phyloP scores from a whole-genome alignment of 1,284 basidiomycete genomes.

The Ganoderma leucocontextum region DNA sequence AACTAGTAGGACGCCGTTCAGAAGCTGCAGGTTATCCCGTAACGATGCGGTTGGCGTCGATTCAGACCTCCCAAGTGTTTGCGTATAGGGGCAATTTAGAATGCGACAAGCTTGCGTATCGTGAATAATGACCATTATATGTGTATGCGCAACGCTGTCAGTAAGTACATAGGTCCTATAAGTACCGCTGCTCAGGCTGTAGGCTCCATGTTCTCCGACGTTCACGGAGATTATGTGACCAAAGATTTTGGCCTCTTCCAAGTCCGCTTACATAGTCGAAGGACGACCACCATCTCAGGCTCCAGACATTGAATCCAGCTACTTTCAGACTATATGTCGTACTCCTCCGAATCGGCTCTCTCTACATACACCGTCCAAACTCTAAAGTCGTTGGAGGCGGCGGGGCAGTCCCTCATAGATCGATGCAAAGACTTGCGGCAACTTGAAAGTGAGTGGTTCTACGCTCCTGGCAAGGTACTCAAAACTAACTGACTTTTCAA shows the following conservation, averaged over 20 bases:
- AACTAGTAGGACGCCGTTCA: neutral
- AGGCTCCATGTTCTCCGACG: neutral
- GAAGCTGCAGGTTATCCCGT: too few species aligned
- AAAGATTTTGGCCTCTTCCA: too few species aligned
- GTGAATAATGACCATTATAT: too few species aligned
- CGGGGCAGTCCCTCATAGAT: neutral
- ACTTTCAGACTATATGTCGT: neutral
- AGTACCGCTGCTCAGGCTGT: too few species aligned
- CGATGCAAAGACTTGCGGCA: neutral
- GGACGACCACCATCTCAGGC: neutral
- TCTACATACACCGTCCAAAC: neutral
- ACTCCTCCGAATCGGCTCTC: neutral
- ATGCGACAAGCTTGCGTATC: too few species aligned
- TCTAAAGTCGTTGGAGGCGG: neutral
- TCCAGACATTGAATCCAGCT: neutral
- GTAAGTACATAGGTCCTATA: too few species aligned
- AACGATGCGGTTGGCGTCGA: too few species aligned
- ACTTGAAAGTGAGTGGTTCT: neutral
- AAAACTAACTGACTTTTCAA: neutral
- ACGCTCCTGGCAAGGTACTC: neutral
- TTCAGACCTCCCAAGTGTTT: too few species aligned
- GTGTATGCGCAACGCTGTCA: too few species aligned
- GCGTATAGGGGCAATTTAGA: too few species aligned
- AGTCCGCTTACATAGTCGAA: too few species aligned
- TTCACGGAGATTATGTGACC: neutral